These are phyloP conservation scores for Rossbeevera mucosa DNA, from an alignment of 768 basidiomycete genomes.

Conservation along the genomic window DNA sequence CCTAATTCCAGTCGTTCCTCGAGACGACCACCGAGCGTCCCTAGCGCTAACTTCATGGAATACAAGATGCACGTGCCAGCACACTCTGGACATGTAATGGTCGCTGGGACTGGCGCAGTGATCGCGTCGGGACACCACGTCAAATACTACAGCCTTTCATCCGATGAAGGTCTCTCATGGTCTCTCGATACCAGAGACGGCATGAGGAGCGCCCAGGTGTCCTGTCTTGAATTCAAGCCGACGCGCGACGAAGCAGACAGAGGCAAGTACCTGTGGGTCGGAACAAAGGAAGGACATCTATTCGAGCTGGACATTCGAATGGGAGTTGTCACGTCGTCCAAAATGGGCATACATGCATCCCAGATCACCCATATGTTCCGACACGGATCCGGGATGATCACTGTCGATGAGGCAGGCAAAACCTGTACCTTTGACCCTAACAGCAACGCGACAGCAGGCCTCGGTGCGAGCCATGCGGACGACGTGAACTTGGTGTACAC, in stretches of 20 bases:
- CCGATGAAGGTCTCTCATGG: slow-evolving; percentile 42
- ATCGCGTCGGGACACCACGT: slow-evolving; percentile 57
- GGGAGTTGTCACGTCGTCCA: slow-evolving; percentile 52
- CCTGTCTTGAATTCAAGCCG: slow-evolving; percentile 74
- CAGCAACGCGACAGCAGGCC: slow-evolving; percentile 8
- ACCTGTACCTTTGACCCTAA: slow-evolving; percentile 64
- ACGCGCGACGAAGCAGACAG: slow-evolving; percentile 41
- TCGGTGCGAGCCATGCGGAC: slow-evolving; percentile 25
- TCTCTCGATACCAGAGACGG: slow-evolving; percentile 61
- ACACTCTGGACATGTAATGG: slow-evolving; percentile 49
- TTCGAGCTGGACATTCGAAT: slow-evolving; percentile 74
- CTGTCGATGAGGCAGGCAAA: slow-evolving; percentile 85
- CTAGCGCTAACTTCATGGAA: slow-evolving; percentile 34
- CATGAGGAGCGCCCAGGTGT: slow-evolving; percentile 65
- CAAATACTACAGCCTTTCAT: slow-evolving; percentile 56
- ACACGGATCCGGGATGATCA: slow-evolving; percentile 65
- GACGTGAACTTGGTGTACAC: slow-evolving; percentile 47
- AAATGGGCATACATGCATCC: slow-evolving; percentile 58
- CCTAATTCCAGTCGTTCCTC: slow-evolving; percentile 71
- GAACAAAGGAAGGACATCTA: slow-evolving; percentile 86
- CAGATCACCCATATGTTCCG: slow-evolving; percentile 72
- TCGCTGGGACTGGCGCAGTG: slow-evolving; percentile 55
- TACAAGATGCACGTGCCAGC: slow-evolving; percentile 52
- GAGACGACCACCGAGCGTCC: slow-evolving; percentile 41
- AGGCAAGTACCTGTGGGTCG: slow-evolving; percentile 74